Percentiles rank a stretch among this genome's conserved stretches.
Conservation (phyloP, 495 filamentous ascomycete species). For the Xylaria cubensis region DNA sequence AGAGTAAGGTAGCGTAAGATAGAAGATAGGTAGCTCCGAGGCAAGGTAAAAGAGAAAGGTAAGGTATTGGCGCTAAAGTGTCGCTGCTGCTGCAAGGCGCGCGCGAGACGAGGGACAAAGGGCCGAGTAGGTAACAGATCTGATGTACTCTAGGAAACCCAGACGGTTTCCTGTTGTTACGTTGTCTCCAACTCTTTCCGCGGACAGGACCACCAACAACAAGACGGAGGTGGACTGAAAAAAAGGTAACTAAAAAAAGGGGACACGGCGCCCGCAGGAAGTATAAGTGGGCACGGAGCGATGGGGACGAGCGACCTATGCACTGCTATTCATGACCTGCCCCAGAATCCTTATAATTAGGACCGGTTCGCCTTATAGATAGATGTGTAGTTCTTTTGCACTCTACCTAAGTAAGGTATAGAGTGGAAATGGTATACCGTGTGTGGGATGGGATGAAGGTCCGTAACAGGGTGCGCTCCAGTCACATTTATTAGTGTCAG, state of each 20-base stretch:
- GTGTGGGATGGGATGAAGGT: conserved; percentile 4
- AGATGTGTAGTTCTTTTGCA: background rate
- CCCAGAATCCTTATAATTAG: conserved; percentile 4
- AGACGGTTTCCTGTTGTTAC: conserved; percentile 23
- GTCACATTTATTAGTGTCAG: background rate
- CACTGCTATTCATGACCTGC: conserved; percentile 3
- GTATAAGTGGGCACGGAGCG: conserved; percentile 22
- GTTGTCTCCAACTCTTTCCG: background rate
- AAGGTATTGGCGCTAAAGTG: conserved; percentile 18
- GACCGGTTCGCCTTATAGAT: conserved; percentile 9
- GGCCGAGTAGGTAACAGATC: conserved; percentile 22
- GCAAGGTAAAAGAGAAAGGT: conserved; percentile 20
- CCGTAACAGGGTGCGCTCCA: conserved; percentile 2
- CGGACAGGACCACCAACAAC: conserved; percentile 4
- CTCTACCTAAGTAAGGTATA: background rate
- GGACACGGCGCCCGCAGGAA: conserved; percentile 23
- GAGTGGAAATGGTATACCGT: background rate
- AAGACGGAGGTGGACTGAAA: conserved; percentile 6
- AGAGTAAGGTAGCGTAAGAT: conserved; percentile 29
- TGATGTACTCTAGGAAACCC: conserved; percentile 6
- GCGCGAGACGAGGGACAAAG: conserved; percentile 24
- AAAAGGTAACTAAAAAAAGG: conserved; percentile 20
- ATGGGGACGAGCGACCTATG: conserved; percentile 19
- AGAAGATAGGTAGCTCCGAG: conserved; percentile 32
- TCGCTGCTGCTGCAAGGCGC: conserved; percentile 16